These are phyloP conservation scores for Raphanus raphanistrum DNA, from an alignment of 345 rosid genomes.

Conservation along the genomic window DNA sequence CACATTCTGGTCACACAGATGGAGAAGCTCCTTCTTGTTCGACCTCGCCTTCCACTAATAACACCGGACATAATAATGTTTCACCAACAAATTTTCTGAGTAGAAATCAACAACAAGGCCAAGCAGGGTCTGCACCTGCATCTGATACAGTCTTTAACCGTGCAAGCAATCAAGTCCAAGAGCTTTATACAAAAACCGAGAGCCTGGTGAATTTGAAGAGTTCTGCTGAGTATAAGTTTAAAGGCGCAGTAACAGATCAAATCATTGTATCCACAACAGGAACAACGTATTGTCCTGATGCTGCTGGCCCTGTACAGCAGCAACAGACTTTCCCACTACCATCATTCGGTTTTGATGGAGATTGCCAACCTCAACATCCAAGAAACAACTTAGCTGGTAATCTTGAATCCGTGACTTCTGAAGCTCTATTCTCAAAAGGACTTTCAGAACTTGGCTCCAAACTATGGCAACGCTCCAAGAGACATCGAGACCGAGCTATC, in stretches of 20 bases:
- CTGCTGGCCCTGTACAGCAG: slow-evolving; percentile 45
- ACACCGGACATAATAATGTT: slow-evolving; percentile 55
- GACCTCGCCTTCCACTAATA: slow-evolving; percentile 89
- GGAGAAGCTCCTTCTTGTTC: slow-evolving; percentile 95
- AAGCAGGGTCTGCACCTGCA: slow-evolving; percentile 20
- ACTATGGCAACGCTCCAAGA: slow-evolving; percentile 65
- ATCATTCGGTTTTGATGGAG: slow-evolving; percentile 71
- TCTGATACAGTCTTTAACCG: slow-evolving; percentile 34
- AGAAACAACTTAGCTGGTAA: slow-evolving; percentile 58
- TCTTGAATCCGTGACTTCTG: slow-evolving; percentile 64
- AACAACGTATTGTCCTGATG: slow-evolving; percentile 78
- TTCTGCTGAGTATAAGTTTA: not conserved
- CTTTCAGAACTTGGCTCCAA: slow-evolving; percentile 75
- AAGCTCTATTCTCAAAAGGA: slow-evolving; percentile 78
- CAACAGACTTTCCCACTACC: slow-evolving; percentile 77
- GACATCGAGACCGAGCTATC: slow-evolving; percentile 87
- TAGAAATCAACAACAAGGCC: slow-evolving; percentile 34
- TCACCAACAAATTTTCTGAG: slow-evolving; percentile 43
- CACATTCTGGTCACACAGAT: slow-evolving; percentile 71
- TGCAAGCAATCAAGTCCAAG: slow-evolving; percentile 28
- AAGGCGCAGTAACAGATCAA: slow-evolving; percentile 42
- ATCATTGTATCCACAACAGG: slow-evolving; percentile 82
- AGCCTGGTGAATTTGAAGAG: slow-evolving; percentile 53
- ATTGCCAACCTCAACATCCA: slow-evolving; percentile 67
- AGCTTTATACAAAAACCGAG: slow-evolving; percentile 50